A percentile compares a stretch with the other conserved stretches of the same genome.
Conservation (phyloP, 2,329 filamentous ascomycete species). For the Bisporella sp. region DNA sequence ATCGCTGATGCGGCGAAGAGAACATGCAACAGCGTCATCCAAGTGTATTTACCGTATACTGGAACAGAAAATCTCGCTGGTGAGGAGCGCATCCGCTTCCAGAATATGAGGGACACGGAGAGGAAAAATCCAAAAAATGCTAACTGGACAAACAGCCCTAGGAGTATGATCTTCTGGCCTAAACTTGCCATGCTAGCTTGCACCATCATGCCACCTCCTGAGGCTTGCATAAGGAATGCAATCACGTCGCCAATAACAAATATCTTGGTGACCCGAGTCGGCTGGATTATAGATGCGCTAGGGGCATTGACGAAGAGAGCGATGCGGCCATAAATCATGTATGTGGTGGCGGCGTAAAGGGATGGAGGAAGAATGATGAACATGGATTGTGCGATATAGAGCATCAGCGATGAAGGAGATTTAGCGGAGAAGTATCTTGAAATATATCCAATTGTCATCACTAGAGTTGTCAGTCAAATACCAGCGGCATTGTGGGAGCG, state of each 20-base stretch:
- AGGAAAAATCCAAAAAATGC: constrained; percentile 43
- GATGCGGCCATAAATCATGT: constrained; percentile 25
- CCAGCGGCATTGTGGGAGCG: not conserved
- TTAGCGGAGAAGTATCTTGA: constrained; percentile 13
- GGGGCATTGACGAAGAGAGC: constrained; percentile 14
- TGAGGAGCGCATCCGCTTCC: constrained; percentile 1
- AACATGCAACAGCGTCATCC: constrained; percentile 30
- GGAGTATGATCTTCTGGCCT: constrained; percentile 21
- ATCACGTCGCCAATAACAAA: constrained; percentile 49
- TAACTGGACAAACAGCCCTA: constrained; percentile 40
- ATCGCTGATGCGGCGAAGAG: constrained; percentile 34
- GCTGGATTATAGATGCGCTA: constrained; percentile 30
- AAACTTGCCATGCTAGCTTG: not conserved
- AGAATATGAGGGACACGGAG: constrained; percentile 5
- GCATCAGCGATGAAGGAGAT: constrained; percentile 25
- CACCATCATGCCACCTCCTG: constrained; percentile 15
- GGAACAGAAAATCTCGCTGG: not conserved
- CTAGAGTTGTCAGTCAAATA: constrained; percentile 1
- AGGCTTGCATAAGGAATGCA: constrained; percentile 44
- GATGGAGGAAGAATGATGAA: constrained; percentile 25
- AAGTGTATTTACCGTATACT: constrained; percentile 6
- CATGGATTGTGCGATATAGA: constrained; percentile 21
- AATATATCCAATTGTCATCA: constrained; percentile 19
- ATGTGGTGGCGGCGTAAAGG: constrained; percentile 25
- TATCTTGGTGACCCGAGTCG: constrained; percentile 42